Percentiles rank a stretch among this genome's conserved stretches.
Evolutionary conservation across 345 rosid genomes (phyloP).

Genomic region (Ceriops zippeliana): DNA sequence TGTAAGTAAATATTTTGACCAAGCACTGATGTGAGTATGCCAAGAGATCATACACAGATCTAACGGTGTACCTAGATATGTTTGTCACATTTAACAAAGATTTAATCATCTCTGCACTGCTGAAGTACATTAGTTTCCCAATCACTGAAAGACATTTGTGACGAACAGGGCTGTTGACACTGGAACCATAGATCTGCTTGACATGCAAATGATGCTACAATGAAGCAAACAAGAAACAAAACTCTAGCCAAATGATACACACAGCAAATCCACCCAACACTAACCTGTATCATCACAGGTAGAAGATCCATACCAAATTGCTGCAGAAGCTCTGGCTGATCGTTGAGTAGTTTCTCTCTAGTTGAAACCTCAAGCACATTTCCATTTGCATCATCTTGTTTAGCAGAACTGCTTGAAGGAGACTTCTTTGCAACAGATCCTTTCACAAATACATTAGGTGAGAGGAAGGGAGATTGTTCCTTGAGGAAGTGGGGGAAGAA

Average conservation of each 20-base stretch:
- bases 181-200: slow-evolving; percentile 89
- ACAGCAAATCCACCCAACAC: slow-evolving; percentile 10
- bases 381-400: slow-evolving; percentile 57
- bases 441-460: slow-evolving; percentile 59
- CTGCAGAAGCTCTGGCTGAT: slow-evolving; percentile 89
- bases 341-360: slow-evolving; percentile 72
- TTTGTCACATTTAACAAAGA: slow-evolving; percentile 76
- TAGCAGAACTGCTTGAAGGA: slow-evolving; percentile 58
- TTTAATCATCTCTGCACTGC: slow-evolving; percentile 86
- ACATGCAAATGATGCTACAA: slow-evolving; percentile 22
- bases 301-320: slow-evolving; percentile 97
- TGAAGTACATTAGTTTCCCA: slow-evolving; percentile 93
- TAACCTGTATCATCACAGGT: slow-evolving; percentile 92
- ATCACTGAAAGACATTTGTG: slow-evolving; percentile 94
- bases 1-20: slow-evolving; percentile 13
- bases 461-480: slow-evolving; percentile 88
- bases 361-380: slow-evolving; percentile 59
- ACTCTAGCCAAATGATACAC: not conserved
- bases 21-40: not conserved
- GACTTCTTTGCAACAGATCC: slow-evolving; percentile 70
- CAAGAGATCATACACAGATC: slow-evolving; percentile 1
- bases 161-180: slow-evolving; percentile 89
- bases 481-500: slow-evolving; percentile 95
- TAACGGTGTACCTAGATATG: slow-evolving; percentile 68
- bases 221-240: slow-evolving; percentile 7